A percentile compares a stretch with the other conserved stretches of the same genome.
Evolutionary conservation across 257 asterid species (phyloP).

Genomic region (Apocynum venetum): DNA sequence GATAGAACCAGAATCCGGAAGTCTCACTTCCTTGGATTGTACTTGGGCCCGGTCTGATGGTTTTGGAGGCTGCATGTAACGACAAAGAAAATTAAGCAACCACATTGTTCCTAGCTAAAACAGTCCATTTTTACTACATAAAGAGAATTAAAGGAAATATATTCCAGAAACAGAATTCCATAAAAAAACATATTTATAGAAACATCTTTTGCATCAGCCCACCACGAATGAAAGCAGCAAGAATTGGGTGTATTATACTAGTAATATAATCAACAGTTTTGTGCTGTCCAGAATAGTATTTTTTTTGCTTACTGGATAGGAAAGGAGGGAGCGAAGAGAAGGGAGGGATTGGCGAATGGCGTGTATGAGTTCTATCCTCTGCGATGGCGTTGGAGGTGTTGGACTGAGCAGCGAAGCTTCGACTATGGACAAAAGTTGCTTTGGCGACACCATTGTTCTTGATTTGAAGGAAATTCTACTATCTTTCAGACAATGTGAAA

Average conservation of each 20-base stretch:
- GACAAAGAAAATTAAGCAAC: background rate
- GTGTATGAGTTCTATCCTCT: slow-evolving; percentile 77
- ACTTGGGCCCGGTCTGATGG: slow-evolving; percentile 81
- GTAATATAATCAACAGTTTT: background rate
- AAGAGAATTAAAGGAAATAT: background rate
- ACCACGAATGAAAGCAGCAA: background rate
- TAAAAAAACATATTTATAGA: background rate
- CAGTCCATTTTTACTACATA: background rate
- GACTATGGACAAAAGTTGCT: slow-evolving; percentile 54
- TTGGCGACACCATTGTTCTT: slow-evolving; percentile 59
- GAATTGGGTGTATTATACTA: background rate
- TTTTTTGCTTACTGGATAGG: slow-evolving; percentile 51
- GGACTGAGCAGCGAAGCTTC: slow-evolving; percentile 61
- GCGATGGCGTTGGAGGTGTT: slow-evolving; percentile 70
- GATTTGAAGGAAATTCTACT: background rate
- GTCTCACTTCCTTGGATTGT: slow-evolving; percentile 78
- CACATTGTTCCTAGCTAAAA: background rate
- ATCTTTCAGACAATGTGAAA: background rate
- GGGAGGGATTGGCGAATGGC: slow-evolving; percentile 72
- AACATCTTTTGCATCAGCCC: background rate
- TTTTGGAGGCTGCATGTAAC: slow-evolving; percentile 56
- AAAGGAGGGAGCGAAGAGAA: slow-evolving; percentile 58
- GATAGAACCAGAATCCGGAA: slow-evolving; percentile 66
- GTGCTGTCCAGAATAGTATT: background rate
- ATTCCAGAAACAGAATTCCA: background rate